Base-by-base conservation (phyloP, 352 stramenopile genomes). In the Pythium dissotocum region DNA sequence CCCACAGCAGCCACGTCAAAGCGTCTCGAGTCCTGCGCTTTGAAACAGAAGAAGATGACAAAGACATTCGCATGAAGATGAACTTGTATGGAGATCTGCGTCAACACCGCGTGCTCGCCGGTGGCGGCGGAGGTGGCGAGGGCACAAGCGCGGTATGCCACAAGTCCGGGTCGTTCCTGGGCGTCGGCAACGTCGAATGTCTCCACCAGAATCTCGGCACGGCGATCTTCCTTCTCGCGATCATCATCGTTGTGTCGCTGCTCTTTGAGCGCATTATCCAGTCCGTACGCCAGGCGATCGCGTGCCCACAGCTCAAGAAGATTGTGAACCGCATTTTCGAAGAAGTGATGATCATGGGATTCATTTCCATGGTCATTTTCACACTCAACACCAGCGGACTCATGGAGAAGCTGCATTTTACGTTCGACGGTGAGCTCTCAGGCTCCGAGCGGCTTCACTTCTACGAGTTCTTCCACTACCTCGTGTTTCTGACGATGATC, bases 401-500 rank as follows among this genome's bases (percentile, higher is more conserved):
- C 28, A 75, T 94, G 61, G 71, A 78, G 56, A 59, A 71, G 26
- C 66, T 87, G 30, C 72, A 82, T 48, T 77, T 93, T 7, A 67
- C 44, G 6, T 71, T 79, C 28, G 70, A 77, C 24, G 61, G 82
- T 51, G 46, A 76, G 0, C 78, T 96, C 44, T 82, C 83, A 3
- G 58, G 63, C 5, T 73, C 72, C 1, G 83, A 93, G 59, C 81
- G 90, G 58, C 84, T 96, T 14, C 88, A 94, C 65, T 91, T 96
- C 59, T 91, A 93, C 75, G 88, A 96, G 70, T 94, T 96, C 60
- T 96, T 96, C 77, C 88, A 96, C 79, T 96, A 96, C 61, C 82
- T 96, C 33, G 85, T 96, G 49, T 96, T 96, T 64, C 76, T 96
- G 21, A 94, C 86, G 6, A 93, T 93, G 78, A 91, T 95, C 58